A percentile compares a stretch with the other conserved stretches of the same genome.
These are phyloP conservation scores for Pyrenula massariospora DNA, from an alignment of 495 filamentous ascomycete genomes.

Conservation along the genomic window DNA sequence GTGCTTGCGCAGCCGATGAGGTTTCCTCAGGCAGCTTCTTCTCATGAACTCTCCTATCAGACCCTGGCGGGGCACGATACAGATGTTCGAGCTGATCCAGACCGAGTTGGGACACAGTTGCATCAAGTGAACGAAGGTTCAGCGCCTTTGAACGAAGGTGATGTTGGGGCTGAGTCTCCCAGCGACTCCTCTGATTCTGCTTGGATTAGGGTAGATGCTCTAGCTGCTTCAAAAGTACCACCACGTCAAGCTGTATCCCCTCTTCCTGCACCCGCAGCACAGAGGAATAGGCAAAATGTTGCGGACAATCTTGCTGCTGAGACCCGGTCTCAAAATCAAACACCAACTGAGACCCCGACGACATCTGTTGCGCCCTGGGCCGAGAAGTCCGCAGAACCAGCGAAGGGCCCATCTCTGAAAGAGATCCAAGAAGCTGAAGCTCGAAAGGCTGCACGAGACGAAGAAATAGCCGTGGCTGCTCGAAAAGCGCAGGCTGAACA, in stretches of 20 bases:
- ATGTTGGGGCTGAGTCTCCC: background rate
- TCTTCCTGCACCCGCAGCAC: slow-evolving; percentile 75
- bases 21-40: background rate
- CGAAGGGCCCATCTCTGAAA: slow-evolving; percentile 85
- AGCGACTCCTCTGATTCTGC: background rate
- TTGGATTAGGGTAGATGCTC: background rate
- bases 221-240: slow-evolving; percentile 23
- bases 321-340: slow-evolving; percentile 63
- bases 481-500: slow-evolving; percentile 68
- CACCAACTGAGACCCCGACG: slow-evolving; percentile 47
- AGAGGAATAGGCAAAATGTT: slow-evolving; percentile 70
- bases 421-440: slow-evolving; percentile 96
- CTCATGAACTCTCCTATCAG: background rate
- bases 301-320: slow-evolving; percentile 67
- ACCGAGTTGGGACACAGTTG: too few species aligned
- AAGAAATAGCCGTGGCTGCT: slow-evolving; percentile 70
- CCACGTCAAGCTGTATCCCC: slow-evolving; percentile 62
- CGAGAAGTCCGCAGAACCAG: slow-evolving; percentile 62
- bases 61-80: slow-evolving; percentile 8
- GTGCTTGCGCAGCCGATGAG: slow-evolving; percentile 5
- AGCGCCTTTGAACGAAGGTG: slow-evolving; percentile 3
- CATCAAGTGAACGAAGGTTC: slow-evolving; percentile 7
- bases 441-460: slow-evolving; percentile 80
- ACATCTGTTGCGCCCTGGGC: slow-evolving; percentile 89
- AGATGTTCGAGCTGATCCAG: slow-evolving; percentile 11